Percentiles rank a stretch among this genome's conserved stretches.
Evolutionary conservation across 768 basidiomycete genomes (phyloP).

Genomic region (Boletus rex-veris): DNA sequence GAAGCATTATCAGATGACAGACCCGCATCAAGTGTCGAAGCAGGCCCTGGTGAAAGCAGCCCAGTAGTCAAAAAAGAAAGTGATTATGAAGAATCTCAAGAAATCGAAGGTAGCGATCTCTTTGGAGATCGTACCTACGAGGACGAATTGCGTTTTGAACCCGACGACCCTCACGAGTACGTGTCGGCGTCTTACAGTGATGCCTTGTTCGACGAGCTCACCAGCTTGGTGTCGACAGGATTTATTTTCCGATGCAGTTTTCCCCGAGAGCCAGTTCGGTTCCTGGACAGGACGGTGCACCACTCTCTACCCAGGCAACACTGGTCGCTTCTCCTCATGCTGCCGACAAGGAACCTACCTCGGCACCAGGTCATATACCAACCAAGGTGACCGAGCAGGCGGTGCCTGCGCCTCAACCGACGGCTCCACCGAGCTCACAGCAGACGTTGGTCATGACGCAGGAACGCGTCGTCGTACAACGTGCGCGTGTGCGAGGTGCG

Average conservation of each 20-base stretch:
- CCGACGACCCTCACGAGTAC: slow-evolving; percentile 8
- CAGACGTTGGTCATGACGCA: slow-evolving; percentile 1
- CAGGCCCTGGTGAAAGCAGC: not conserved
- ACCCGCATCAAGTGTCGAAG: not conserved
- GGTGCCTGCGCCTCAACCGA: not conserved
- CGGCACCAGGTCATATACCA: not conserved
- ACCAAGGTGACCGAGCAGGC: not conserved
- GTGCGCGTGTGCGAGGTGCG: slow-evolving; percentile 6
- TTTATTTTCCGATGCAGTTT: not conserved
- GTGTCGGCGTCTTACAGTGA: not conserved
- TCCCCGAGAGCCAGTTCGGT: not conserved
- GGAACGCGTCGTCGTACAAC: slow-evolving; percentile 1
- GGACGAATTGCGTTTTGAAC: not conserved
- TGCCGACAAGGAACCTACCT: not conserved
- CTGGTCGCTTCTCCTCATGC: slow-evolving; percentile 20
- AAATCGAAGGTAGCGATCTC: slow-evolving; percentile 16
- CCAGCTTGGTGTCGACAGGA: not conserved
- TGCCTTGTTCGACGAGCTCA: not conserved
- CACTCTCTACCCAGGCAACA: slow-evolving; percentile 24
- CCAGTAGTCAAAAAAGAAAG: not conserved
- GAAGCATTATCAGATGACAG: not conserved
- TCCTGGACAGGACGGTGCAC: slow-evolving; percentile 6
- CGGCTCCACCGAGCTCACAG: slow-evolving; percentile 9
- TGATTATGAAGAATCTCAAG: not conserved
- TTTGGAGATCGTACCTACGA: slow-evolving; percentile 21